These are phyloP conservation scores for Pyrus communis DNA, from an alignment of 306 rosid genomes.

Conservation along the genomic window DNA sequence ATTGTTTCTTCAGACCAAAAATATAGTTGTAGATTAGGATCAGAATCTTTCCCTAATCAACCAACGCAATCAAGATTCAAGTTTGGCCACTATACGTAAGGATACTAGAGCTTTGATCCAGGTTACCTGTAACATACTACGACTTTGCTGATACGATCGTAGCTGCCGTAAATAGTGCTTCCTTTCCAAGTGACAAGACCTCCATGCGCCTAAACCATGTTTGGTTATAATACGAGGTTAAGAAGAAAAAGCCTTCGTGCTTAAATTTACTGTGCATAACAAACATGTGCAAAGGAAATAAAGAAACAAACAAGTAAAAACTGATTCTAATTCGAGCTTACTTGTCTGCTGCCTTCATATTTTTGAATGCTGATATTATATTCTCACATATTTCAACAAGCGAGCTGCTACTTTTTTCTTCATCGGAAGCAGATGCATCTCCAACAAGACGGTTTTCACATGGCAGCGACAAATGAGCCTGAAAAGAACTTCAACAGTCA, in stretches of 20 bases:
- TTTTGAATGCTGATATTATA: conserved; percentile 56
- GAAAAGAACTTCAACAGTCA: conserved; percentile 16
- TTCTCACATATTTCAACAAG: conserved; percentile 44
- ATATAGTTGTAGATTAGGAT: neutral
- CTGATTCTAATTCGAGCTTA: conserved; percentile 34
- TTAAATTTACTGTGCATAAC: neutral
- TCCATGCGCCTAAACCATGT: conserved; percentile 50
- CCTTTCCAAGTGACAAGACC: conserved; percentile 49
- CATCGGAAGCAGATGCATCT: conserved; percentile 17
- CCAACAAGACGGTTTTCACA: conserved; percentile 20
- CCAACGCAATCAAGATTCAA: neutral
- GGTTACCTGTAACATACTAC: conserved; percentile 2
- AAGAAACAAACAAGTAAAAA: neutral
- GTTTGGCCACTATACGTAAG: neutral
- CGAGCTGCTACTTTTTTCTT: conserved; percentile 18
- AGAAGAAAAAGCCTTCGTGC: neutral
- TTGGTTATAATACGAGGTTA: neutral
- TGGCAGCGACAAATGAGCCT: conserved; percentile 59
- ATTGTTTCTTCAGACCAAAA: neutral
- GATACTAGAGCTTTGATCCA: neutral
- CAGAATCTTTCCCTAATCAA: neutral
- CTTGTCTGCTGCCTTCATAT: conserved; percentile 49
- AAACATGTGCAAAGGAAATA: neutral
- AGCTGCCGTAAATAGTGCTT: conserved; percentile 69
- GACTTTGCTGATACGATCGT: conserved; percentile 42